Conservation (phyloP, 2,329 filamentous ascomycete genomes). For the Colletotrichum cordylinicola region DNA sequence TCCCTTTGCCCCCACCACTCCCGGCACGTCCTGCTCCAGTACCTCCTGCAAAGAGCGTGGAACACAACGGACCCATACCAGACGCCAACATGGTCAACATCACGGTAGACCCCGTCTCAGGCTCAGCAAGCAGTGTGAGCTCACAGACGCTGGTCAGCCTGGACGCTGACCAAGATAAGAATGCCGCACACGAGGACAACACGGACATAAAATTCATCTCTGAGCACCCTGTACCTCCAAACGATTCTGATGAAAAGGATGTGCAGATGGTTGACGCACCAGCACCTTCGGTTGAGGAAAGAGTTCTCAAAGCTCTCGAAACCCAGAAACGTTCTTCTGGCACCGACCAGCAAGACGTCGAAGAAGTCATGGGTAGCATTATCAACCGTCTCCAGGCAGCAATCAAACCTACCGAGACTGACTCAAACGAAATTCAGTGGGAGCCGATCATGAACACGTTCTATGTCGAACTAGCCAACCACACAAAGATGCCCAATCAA, state of each 20-base stretch:
- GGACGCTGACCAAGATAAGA: conserved; percentile 33
- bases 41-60: conserved; percentile 31
- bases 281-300: conserved; percentile 41
- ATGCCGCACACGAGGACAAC: neutral
- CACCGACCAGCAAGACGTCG: conserved; percentile 88
- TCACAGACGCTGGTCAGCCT: conserved; percentile 57
- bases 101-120: conserved; percentile 35
- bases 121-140: conserved; percentile 53
- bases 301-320: conserved; percentile 50
- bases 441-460: conserved; percentile 80
- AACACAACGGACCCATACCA: conserved; percentile 21
- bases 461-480: conserved; percentile 67
- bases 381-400: conserved; percentile 90
- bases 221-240: conserved; percentile 25
- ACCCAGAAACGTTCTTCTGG: conserved; percentile 53
- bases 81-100: conserved; percentile 41
- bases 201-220: conserved; percentile 3
- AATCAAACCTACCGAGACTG: conserved; percentile 73
- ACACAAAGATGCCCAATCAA: conserved; percentile 58
- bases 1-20: conserved; percentile 49
- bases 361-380: conserved; percentile 93
- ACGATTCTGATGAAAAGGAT: conserved; percentile 19
- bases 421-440: conserved; percentile 73
- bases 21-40: conserved; percentile 53
- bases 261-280: neutral